Evolutionary conservation across 306 rosid species (phyloP).

Genomic region (Corylus americana): DNA sequence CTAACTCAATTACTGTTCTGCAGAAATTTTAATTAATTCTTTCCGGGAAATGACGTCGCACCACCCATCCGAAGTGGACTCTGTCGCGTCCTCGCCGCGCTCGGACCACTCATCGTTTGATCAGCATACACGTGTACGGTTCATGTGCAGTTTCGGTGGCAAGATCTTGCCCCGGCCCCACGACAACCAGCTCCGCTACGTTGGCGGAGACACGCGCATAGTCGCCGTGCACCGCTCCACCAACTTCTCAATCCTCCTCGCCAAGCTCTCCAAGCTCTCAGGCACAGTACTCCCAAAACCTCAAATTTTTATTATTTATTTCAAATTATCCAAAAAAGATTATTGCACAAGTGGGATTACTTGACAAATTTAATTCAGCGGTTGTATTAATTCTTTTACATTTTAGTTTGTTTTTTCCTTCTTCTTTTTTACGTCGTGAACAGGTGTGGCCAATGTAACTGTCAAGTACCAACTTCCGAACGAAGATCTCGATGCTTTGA

Average conservation of each 20-base stretch:
- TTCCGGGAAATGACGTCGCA: constrained; percentile 52
- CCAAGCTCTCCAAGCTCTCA: constrained; percentile 78
- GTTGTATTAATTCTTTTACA: no score
- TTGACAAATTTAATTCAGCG: no score
- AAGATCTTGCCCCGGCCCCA: constrained; percentile 84
- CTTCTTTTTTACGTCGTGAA: background rate
- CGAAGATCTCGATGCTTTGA: constrained; percentile 92
- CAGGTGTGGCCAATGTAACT: constrained; percentile 62
- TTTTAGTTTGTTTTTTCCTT: background rate
- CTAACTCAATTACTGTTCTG: background rate
- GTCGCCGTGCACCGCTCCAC: constrained; percentile 71
- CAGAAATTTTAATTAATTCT: background rate
- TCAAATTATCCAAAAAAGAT: no score
- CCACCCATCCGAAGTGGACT: constrained; percentile 58
- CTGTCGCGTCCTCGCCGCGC: constrained; percentile 77
- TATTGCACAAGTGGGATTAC: no score
- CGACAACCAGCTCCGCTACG: constrained; percentile 94
- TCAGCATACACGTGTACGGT: constrained; percentile 54
- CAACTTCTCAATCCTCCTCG: constrained; percentile 60
- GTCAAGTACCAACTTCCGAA: constrained; percentile 96
- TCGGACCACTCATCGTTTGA: constrained; percentile 49
- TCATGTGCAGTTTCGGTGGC: constrained; percentile 99
- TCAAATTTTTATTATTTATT: no score
- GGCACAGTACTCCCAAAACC: constrained; percentile 29
- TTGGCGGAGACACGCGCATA: constrained; percentile 94